Conservation (phyloP, 495 filamentous ascomycete species). For the Poronia punctata region DNA sequence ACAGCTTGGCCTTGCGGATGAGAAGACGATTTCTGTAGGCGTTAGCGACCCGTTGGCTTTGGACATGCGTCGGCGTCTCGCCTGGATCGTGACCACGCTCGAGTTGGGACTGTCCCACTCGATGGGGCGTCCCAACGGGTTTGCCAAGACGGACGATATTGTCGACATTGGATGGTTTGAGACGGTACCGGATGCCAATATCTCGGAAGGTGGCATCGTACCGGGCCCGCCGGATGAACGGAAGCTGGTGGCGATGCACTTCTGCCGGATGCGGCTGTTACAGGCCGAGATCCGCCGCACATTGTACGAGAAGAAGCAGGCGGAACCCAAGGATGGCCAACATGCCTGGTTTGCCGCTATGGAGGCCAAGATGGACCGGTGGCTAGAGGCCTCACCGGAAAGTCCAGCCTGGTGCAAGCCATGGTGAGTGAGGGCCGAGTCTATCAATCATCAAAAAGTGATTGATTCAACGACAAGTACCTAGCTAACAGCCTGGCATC, state of each 20-base stretch:
- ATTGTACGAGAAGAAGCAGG: conserved; percentile 72
- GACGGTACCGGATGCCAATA: conserved; percentile 68
- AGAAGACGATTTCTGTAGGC: conserved; percentile 66
- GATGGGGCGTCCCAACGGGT: conserved; percentile 74
- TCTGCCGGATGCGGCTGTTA: conserved; percentile 81
- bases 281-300: conserved; percentile 80
- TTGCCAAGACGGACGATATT: conserved; percentile 70
- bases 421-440: too few species aligned
- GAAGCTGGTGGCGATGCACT: conserved; percentile 85
- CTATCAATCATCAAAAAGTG: too few species aligned
- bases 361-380: conserved; percentile 66
- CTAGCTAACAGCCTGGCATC: conserved; percentile 6
- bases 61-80: conserved; percentile 80
- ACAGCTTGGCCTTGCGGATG: conserved; percentile 75
- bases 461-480: too few species aligned
- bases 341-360: conserved; percentile 83
- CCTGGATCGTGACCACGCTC: conserved; percentile 79
- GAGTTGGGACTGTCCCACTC: conserved; percentile 81
- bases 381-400: conserved; percentile 47
- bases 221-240: conserved; percentile 60
- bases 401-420: conserved; percentile 42
- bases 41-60: conserved; percentile 54
- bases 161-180: conserved; percentile 79
- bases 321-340: conserved; percentile 62
- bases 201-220: conserved; percentile 68